Percentiles rank a stretch among this genome's conserved stretches.
phyloP scores from a whole-genome alignment of 148 eudicot genomes.

The Nepenthes gracilis region DNA sequence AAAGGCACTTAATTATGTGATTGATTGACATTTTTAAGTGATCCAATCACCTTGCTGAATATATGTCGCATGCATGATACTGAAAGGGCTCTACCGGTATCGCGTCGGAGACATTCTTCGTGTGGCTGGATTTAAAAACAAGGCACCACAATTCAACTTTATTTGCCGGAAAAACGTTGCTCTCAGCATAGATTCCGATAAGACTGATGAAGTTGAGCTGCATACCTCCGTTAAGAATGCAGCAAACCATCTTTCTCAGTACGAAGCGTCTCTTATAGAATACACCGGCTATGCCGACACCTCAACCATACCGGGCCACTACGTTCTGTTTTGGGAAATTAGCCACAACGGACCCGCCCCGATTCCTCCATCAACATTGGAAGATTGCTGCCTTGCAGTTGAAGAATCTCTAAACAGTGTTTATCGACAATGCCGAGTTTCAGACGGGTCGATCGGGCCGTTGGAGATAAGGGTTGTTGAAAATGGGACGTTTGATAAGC shows the following conservation, averaged over 20 bases:
- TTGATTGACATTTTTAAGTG: background rate
- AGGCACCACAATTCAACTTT: slow-evolving; percentile 24
- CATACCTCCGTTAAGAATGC: slow-evolving; percentile 25
- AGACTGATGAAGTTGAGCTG: slow-evolving; percentile 26
- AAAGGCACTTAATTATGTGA: background rate
- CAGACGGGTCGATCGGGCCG: slow-evolving; percentile 16
- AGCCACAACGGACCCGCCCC: background rate
- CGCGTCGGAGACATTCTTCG: slow-evolving; percentile 28
- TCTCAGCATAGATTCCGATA: slow-evolving; percentile 24
- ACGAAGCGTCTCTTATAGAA: slow-evolving; percentile 12
- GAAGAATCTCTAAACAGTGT: slow-evolving; percentile 20
- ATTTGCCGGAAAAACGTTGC: slow-evolving; percentile 21
- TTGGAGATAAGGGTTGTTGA: slow-evolving; percentile 18
- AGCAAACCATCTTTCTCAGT: slow-evolving; percentile 2
- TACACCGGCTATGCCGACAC: slow-evolving; percentile 29
- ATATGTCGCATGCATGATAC: background rate
- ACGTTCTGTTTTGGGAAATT: slow-evolving; percentile 19
- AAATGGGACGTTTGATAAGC: slow-evolving; percentile 20
- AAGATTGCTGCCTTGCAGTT: slow-evolving; percentile 14
- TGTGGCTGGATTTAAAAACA: slow-evolving; percentile 23
- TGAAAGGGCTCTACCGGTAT: slow-evolving; percentile 15
- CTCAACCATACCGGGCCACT: slow-evolving; percentile 23
- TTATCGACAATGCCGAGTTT: slow-evolving; percentile 11
- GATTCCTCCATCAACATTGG: slow-evolving; percentile 5
- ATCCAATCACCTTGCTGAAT: background rate